A percentile compares a stretch with the other conserved stretches of the same genome.
Conservation (phyloP, 805 yeast species). For the Yamadazyma nakazawae region DNA sequence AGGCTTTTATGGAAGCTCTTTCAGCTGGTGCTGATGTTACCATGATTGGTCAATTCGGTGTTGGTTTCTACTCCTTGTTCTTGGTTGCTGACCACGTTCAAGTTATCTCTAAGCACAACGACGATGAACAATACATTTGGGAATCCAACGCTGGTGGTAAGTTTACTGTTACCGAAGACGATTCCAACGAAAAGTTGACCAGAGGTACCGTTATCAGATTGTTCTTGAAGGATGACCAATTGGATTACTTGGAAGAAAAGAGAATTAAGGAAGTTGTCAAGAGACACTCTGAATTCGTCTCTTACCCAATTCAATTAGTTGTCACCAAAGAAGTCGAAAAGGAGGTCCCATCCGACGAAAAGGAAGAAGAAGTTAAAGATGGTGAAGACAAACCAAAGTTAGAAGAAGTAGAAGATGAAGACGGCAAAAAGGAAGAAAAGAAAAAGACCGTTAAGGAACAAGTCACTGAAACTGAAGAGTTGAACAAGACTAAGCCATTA, state of each 20-base stretch:
- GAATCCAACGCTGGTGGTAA: slow-evolving; percentile 99
- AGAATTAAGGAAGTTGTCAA: slow-evolving; percentile 98
- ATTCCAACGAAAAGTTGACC: slow-evolving; percentile 75
- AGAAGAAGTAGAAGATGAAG: slow-evolving; percentile 73
- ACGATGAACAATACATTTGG: slow-evolving; percentile 99
- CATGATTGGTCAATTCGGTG: slow-evolving; percentile 99
- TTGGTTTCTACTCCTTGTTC: slow-evolving; percentile 99
- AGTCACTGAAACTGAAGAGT: slow-evolving; percentile 95
- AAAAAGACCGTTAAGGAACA: slow-evolving; percentile 87
- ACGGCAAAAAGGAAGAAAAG: slow-evolving; percentile 64
- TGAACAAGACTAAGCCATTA: slow-evolving; percentile 97
- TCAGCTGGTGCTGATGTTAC: slow-evolving; percentile 99
- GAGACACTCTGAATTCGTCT: slow-evolving; percentile 98
- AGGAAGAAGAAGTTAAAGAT: slow-evolving; percentile 27
- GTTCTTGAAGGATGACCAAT: slow-evolving; percentile 97
- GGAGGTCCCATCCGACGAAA: slow-evolving; percentile 66
- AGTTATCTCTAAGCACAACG: slow-evolving; percentile 97
- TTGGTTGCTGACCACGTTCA: slow-evolving; percentile 98
- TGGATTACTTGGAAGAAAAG: slow-evolving; percentile 98
- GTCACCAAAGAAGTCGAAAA: slow-evolving; percentile 99
- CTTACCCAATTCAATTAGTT: slow-evolving; percentile 97
- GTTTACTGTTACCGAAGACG: slow-evolving; percentile 93
- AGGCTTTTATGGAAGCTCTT: slow-evolving; percentile 98
- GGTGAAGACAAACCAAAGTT: slow-evolving; percentile 66
- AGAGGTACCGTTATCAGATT: slow-evolving; percentile 96